Evolutionary conservation across 1,139 yeast species (phyloP).

Genomic region (Geotrichum citri-aurantii): DNA sequence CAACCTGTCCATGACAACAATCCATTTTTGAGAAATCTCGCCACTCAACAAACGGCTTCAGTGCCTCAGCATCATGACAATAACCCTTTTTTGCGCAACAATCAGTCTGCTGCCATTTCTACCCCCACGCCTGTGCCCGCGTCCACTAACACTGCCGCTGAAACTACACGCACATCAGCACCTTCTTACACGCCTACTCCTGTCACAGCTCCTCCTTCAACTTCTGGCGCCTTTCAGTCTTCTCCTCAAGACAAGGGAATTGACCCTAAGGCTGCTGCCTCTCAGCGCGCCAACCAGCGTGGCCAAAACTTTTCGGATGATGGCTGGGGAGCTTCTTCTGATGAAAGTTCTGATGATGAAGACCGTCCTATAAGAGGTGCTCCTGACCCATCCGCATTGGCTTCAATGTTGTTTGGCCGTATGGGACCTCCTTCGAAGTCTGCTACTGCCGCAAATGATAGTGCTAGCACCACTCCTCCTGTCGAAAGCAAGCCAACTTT

Average conservation of each 20-base stretch:
- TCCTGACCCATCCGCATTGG: conserved; percentile 53
- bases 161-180: not conserved
- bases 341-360: conserved; percentile 43
- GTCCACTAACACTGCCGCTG: conserved; percentile 3
- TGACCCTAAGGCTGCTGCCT: conserved; percentile 48
- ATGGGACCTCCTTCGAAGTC: conserved; percentile 41
- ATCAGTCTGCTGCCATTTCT: conserved; percentile 16
- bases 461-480: conserved; percentile 8
- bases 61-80: conserved; percentile 23
- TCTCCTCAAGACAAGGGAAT: conserved; percentile 34
- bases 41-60: conserved; percentile 7
- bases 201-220: conserved; percentile 21
- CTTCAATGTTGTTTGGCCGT: conserved; percentile 58
- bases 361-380: conserved; percentile 41
- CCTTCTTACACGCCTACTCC: conserved; percentile 14
- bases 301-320: conserved; percentile 43
- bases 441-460: conserved; percentile 11
- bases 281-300: conserved; percentile 51
- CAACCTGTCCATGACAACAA: conserved; percentile 19
- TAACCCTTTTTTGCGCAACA: conserved; percentile 24
- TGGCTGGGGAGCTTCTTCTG: conserved; percentile 52
- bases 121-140: conserved; percentile 14
- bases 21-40: conserved; percentile 20
- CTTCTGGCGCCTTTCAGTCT: conserved; percentile 18
- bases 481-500: conserved; percentile 13